Base-by-base conservation (phyloP, 2,329 filamentous ascomycete genomes). In the Verticillium zaregamsianum region DNA sequence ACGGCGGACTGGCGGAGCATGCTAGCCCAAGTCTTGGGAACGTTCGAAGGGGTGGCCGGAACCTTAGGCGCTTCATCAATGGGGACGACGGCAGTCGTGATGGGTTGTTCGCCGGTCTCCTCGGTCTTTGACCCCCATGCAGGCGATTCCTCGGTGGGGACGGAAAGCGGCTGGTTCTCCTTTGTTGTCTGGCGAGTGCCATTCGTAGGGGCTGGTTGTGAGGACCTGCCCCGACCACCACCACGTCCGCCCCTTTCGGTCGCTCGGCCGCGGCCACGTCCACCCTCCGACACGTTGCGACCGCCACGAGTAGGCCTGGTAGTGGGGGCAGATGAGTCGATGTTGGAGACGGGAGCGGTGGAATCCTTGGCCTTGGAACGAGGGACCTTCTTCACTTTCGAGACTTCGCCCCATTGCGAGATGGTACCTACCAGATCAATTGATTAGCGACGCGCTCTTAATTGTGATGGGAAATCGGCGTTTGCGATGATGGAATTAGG, bases 321-420 rank as follows among this genome's bases (percentile, higher is more conserved):
- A 59, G 73, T 72, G 66, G 78, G 76, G 66, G 78, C 76, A 60
- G 77, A 70, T 61, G 77, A 72, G 66, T 86, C 82, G 63, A 77
- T 72, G 68, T 69, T 74, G 68, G 82, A 81, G 63, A 83, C 76
- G 62, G 84, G 79, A 63, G 82, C 77, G 65, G 81, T 76, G 63
- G 82, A 73, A 60, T 91, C 86, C 76, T 90, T 90, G 65, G 82
- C 81, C 84, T 93, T 94, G 68, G 88, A 83, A 76, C 88, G 87
- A 70, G 87, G 81, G 69, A 90, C 86, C 81, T 93, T 93, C 80
- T 90, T 90, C 71, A 86, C 85, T 82, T 91, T 91, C 68, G 89
- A 90, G 68, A 95, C 91, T 75, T 94, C 90, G 69, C 88, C 89
- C 86, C 92, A 95, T 80, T 93, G 90, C 66, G 91, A 88, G 71